Evolutionary conservation across 2,329 filamentous ascomycete genomes (phyloP), one percentile per base, ranked within the genome.

Genomic region (Diaporthe sp.): DNA sequence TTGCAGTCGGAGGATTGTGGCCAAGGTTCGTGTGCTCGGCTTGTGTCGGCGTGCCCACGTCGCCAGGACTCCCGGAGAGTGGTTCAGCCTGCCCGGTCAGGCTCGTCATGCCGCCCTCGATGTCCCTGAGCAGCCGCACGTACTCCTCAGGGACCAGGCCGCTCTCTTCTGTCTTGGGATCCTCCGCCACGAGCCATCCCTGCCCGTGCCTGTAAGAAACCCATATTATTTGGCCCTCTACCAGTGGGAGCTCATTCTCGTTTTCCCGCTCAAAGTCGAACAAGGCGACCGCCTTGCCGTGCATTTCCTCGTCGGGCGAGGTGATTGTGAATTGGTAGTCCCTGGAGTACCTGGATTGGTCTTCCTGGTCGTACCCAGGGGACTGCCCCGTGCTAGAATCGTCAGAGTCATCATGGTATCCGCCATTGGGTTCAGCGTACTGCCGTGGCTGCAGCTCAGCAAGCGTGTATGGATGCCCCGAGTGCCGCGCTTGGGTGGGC

Each of bases 131-230:
- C 59, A 99, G 87, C 22, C 97, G 92, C 55, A 99, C 97, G 81
- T 98, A 99, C 83, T 97, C 96, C 83, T 99, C 97, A 0, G 97
- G 97, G 2, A 99, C 97, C 47, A 99, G 88, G 1, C 97, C 97
- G 80, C 95, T 97, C 84, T 99, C 97, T 77, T 92, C 95, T 0
- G 95, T 98, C 83, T 95, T 96, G 17, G 96, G 96, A 80, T 99
- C 97, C 84, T 98, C 94, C 5, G 97, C 97, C 32, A 99, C 97
- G 69, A 99, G 88, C 97, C 97, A 99, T 72, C 97, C 97, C 84
- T 98, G 95, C 22, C 96, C 96, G 81, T 98, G 96, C 56, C 97
- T 91, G 83, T 98, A 99, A 22, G 95, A 97, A 32, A 99, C 96
- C 87, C 97, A 94, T 73, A 99, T 98, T 73, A 98, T 94, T 81